Evolutionary conservation across 2,329 filamentous ascomycete species (phyloP), one percentile per base, ranked within the genome.

Genomic region (Fusarium pilosicola): DNA sequence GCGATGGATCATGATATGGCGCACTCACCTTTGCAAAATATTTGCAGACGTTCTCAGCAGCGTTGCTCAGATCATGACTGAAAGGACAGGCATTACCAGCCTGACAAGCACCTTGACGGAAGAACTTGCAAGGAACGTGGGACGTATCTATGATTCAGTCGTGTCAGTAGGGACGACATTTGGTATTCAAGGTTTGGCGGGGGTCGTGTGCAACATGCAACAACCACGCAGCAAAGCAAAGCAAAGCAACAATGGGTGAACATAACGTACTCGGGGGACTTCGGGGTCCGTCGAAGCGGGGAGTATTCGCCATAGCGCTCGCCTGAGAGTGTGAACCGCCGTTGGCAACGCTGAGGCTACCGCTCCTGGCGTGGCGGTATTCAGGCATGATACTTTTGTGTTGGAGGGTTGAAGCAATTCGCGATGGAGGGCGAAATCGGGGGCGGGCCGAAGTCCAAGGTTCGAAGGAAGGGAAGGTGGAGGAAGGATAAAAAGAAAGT

Each of bases 121-220:
- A 99, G 92, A 99, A 99, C 88, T 98, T 98, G 93, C 96, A 99
- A 44, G 96, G 96, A 49, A 99, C 96, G 86, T 98, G 96, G 71
- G 95, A 93, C 24, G 96, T 97, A 83, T 97, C 96, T 98, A 74
- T 68, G 72, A 73, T 65, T 64, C 71, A 74, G 49, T 59, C 52
- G 71, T 68, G 73, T 79, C 71, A 79, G 78, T 72, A 59, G 48
- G 66, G 58, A 62, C 64, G 55, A 60, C 57, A 70, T 74, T 36
- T 51, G 32, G 42, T 44, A 63, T 41, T 74, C 54, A 58, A 74
- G 58, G 58, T 62, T 70, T 62, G 69, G 68, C 68, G 69, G 76
- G 74, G 74, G 70, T 74, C 72, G 76, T 76, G 73, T 76, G 76
- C 74, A 74, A 77, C 77, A 72, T 74, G 71, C 73, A 74, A 67